Conservation (phyloP, 495 filamentous ascomycete genomes). For the Aspergillus bertholletiae region DNA sequence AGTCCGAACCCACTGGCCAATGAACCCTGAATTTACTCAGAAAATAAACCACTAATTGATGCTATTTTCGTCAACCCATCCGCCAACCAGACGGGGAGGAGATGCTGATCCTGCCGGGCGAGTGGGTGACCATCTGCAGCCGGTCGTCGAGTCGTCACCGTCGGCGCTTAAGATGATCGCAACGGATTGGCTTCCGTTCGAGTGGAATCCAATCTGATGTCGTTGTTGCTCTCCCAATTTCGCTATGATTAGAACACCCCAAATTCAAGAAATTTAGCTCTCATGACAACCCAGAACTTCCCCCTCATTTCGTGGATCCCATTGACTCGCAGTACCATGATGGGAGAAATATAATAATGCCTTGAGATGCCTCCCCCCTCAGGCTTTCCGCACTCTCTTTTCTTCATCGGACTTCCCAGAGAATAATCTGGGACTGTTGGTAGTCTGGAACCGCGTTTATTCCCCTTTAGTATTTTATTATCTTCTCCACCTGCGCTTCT, state of each 20-base stretch:
- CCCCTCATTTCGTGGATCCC: constrained; percentile 11
- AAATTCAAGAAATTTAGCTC: too few relatives aligned
- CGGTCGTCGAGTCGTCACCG: constrained; percentile 11
- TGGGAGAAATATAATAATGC: background rate
- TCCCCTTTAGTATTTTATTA: background rate
- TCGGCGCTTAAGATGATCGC: constrained; percentile 35
- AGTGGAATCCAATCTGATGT: constrained; percentile 4
- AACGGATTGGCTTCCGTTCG: constrained; percentile 20
- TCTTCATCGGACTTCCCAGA: background rate
- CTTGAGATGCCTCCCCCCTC: background rate
- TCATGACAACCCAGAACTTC: background rate
- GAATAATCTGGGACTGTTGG: background rate
- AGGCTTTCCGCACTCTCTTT: background rate
- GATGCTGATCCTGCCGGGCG: background rate
- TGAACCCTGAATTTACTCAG: background rate
- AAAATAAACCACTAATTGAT: constrained; percentile 12
- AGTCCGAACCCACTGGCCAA: background rate
- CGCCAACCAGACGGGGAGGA: constrained; percentile 5
- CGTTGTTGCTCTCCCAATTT: background rate
- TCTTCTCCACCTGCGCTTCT: background rate
- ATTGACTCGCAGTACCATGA: background rate
- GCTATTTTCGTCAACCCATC: constrained; percentile 7
- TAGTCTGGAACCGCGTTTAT: background rate
- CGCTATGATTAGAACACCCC: constrained; percentile 20
- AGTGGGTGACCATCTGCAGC: constrained; percentile 11